Base-by-base conservation (phyloP, 139 green algal genomes). In the Micromonas pusilla region DNA sequence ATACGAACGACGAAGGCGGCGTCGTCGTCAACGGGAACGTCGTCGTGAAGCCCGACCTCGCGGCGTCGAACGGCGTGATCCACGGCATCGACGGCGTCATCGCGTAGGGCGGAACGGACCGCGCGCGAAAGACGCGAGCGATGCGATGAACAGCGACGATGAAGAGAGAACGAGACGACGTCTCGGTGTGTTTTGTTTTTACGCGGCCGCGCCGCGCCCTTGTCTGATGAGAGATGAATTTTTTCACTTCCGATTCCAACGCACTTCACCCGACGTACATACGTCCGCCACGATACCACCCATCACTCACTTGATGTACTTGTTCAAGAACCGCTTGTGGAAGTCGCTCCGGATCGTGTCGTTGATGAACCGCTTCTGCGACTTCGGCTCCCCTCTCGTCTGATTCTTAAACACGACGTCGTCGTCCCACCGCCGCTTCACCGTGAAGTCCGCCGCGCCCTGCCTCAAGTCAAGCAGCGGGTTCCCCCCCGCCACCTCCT, bases 301-400 rank as follows among this genome's bases (percentile, higher is more conserved):
- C n/a, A n/a, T n/a, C n/a, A n/a, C n/a, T 57, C 45, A 78, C 5
- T 78, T 78, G 19, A 78, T 78, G 72, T 78, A 78, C 1, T 68
- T 68, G 52, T 70, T 78, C 25, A 78, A 70, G 30, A 78, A 78
- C 23, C 72, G 25, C 32, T 54, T 68, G 87, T 99, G 96, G 80
- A 99, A 99, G 73, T 99, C 96, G 70, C 83, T 94, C 33, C 96
- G 85, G n/a, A 99, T 95, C 37, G 96, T 99, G 86, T 99, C 95
- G 79, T 98, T 98, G 82, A 99, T 94, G 80, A 98, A 98, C 9
- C 95, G 86, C 76, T 96, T 94, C 66, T 91, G 81, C 32, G 81
- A 79, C 84, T 98, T 97, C 57, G 90, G 88, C 85, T 97, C 93
- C 2, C 87, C 89, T 20, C 91, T 85, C 20, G 93, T 84, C 83